These are phyloP conservation scores for Aspergillus sp. DNA, from an alignment of 2,329 filamentous ascomycete species.

Conservation along the genomic window DNA sequence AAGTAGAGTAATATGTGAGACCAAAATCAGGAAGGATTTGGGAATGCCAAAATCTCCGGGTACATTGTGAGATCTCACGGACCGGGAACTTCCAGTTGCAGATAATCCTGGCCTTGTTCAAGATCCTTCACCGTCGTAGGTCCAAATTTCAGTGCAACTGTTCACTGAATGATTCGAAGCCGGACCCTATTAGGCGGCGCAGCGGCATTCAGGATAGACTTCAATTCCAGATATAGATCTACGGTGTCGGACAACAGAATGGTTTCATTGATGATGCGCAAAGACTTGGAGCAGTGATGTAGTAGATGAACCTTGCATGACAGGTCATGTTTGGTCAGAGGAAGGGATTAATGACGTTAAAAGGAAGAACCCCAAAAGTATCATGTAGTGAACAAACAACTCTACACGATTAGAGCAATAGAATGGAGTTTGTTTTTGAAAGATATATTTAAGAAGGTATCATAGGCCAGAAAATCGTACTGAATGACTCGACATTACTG, in stretches of 20 bases:
- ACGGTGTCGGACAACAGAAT: conserved; percentile 4
- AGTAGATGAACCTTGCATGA: conserved; percentile 38
- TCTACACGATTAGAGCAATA: too few species aligned
- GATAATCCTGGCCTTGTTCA: conserved; percentile 38
- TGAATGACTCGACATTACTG: too few species aligned
- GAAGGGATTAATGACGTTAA: too few species aligned
- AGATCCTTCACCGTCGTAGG: conserved; percentile 21
- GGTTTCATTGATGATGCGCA: conserved; percentile 42
- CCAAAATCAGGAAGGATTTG: conserved; percentile 33
- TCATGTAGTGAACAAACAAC: too few species aligned
- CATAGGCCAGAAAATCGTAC: background rate
- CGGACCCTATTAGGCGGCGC: background rate
- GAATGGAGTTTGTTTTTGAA: too few species aligned
- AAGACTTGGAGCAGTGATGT: conserved; percentile 42
- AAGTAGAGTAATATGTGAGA: conserved; percentile 38
- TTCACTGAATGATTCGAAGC: background rate
- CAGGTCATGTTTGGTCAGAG: conserved; percentile 26
- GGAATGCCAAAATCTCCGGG: conserved; percentile 41
- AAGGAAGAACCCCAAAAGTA: too few species aligned
- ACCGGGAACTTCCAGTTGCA: conserved; percentile 37
- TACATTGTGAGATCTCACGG: conserved; percentile 37
- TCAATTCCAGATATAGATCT: conserved; percentile 13
- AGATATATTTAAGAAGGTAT: too few species aligned
- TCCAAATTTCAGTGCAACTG: background rate
- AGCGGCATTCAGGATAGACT: background rate